Percentiles rank a stretch among this genome's conserved stretches.
phyloP scores from a whole-genome alignment of 441 rosid species.

The Bocquillonia castaneifolia region DNA sequence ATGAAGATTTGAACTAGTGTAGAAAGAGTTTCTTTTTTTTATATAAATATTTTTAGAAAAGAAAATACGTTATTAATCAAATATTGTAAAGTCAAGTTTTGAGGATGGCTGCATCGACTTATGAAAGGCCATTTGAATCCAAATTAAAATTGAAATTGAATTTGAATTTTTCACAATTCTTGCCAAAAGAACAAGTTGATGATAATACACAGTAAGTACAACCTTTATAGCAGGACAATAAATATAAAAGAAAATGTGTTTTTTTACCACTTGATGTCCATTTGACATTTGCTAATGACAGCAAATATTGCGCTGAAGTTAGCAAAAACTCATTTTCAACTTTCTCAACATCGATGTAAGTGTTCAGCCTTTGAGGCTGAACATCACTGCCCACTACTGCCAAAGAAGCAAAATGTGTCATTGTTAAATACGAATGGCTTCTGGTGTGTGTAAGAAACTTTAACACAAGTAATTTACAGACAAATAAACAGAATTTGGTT shows the following conservation, averaged over 20 bases:
- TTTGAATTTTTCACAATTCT: not conserved
- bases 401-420: slow-evolving; percentile 23
- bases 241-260: not conserved
- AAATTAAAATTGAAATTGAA: not conserved
- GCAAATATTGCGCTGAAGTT: slow-evolving; percentile 79
- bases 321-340: slow-evolving; percentile 78
- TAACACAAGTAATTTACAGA: too few relatives aligned
- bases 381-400: slow-evolving; percentile 40
- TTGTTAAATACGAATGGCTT: slow-evolving; percentile 1
- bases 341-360: slow-evolving; percentile 56
- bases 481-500: slow-evolving; percentile 1
- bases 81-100: not conserved
- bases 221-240: slow-evolving; percentile 8
- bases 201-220: not conserved
- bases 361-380: slow-evolving; percentile 42
- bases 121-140: not conserved
- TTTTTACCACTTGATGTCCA: slow-evolving; percentile 71
- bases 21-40: too few relatives aligned
- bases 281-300: slow-evolving; percentile 58
- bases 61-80: not conserved
- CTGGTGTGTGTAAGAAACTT: too few relatives aligned
- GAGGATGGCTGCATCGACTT: not conserved
- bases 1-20: slow-evolving; percentile 1
- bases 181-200: not conserved
- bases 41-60: too few relatives aligned